A percentile compares a stretch with the other conserved stretches of the same genome.
Conservation (phyloP, 2,329 filamentous ascomycete genomes). For the Diaporthe vexans region DNA sequence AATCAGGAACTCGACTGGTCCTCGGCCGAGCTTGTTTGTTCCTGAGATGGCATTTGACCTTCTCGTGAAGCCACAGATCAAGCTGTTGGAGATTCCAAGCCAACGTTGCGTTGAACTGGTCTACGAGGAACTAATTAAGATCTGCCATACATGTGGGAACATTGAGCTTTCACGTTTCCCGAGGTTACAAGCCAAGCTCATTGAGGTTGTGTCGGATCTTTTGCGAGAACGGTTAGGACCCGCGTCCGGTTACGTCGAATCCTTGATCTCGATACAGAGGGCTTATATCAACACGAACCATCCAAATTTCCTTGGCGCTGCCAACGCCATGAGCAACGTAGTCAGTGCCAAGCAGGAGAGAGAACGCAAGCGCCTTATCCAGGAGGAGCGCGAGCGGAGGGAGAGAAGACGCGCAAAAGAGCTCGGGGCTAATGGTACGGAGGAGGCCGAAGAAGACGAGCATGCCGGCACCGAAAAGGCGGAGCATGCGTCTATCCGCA, state of each 20-base stretch:
- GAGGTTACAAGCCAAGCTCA: slow-evolving; percentile 93
- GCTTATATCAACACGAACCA: slow-evolving; percentile 99
- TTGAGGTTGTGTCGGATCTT: slow-evolving; percentile 97
- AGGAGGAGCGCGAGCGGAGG: slow-evolving; percentile 88
- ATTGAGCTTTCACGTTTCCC: slow-evolving; percentile 94
- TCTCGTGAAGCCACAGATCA: slow-evolving; percentile 98
- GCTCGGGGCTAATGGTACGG: slow-evolving; percentile 82
- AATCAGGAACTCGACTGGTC: slow-evolving; percentile 97
- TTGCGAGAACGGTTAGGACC: slow-evolving; percentile 93
- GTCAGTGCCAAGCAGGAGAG: slow-evolving; percentile 95
- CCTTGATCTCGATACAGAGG: slow-evolving; percentile 95
- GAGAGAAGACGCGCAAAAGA: slow-evolving; percentile 89
- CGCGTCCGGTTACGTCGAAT: slow-evolving; percentile 92
- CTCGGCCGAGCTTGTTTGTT: slow-evolving; percentile 94
- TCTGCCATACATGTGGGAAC: slow-evolving; percentile 97
- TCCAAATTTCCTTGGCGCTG: slow-evolving; percentile 96
- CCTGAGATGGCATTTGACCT: slow-evolving; percentile 98
- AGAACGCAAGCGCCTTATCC: slow-evolving; percentile 83
- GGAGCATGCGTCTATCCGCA: slow-evolving; percentile 72
- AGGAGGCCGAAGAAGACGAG: slow-evolving; percentile 66
- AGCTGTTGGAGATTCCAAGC: slow-evolving; percentile 92
- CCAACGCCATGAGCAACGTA: slow-evolving; percentile 96
- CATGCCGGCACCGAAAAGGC: slow-evolving; percentile 61
- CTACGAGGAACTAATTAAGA: slow-evolving; percentile 99
- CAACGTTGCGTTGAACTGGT: slow-evolving; percentile 98